Percentiles rank a stretch among this genome's conserved stretches.
Conservation (phyloP, 202 grass and related monocot species). For the Cymbopogon flexuosus region DNA sequence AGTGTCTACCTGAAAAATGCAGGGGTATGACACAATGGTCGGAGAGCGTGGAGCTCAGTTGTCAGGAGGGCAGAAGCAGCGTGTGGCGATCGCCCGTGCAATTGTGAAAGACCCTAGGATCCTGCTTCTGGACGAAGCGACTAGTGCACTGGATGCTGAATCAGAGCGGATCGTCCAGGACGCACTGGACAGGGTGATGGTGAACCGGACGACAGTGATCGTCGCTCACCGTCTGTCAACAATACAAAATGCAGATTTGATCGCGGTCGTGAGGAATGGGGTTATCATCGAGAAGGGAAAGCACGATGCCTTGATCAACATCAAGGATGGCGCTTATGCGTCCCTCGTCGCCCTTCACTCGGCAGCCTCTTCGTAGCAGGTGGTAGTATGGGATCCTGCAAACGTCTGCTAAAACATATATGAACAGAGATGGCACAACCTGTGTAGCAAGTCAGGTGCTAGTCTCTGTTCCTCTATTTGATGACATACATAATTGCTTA, state of each 20-base stretch:
- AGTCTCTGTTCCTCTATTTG: slow-evolving; percentile 38
- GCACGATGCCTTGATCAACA: slow-evolving; percentile 67
- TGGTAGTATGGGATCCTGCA: neutral
- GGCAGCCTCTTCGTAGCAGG: slow-evolving; percentile 33
- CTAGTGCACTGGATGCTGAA: slow-evolving; percentile 85
- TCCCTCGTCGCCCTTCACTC: slow-evolving; percentile 81
- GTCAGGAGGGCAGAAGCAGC: slow-evolving; percentile 89
- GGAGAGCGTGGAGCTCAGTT: slow-evolving; percentile 78
- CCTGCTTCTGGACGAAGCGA: slow-evolving; percentile 75
- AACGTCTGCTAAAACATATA: slow-evolving; percentile 14
- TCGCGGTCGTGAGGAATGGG: slow-evolving; percentile 63
- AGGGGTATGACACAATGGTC: slow-evolving; percentile 75
- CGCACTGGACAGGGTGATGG: slow-evolving; percentile 66
- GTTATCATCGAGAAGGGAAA: slow-evolving; percentile 81
- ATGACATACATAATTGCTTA: slow-evolving; percentile 39
- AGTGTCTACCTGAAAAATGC: slow-evolving; percentile 27
- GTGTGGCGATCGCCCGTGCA: slow-evolving; percentile 75
- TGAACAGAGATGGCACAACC: neutral
- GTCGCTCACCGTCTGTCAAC: slow-evolving; percentile 71
- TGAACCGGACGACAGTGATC: slow-evolving; percentile 73
- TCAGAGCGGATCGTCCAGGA: slow-evolving; percentile 81
- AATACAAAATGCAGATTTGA: slow-evolving; percentile 62
- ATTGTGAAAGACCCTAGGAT: slow-evolving; percentile 84
- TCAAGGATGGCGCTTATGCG: slow-evolving; percentile 81
- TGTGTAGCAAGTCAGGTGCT: slow-evolving; percentile 26